phyloP scores from a whole-genome alignment of 2,329 filamentous ascomycete species.

The Rutstroemia sp. region DNA sequence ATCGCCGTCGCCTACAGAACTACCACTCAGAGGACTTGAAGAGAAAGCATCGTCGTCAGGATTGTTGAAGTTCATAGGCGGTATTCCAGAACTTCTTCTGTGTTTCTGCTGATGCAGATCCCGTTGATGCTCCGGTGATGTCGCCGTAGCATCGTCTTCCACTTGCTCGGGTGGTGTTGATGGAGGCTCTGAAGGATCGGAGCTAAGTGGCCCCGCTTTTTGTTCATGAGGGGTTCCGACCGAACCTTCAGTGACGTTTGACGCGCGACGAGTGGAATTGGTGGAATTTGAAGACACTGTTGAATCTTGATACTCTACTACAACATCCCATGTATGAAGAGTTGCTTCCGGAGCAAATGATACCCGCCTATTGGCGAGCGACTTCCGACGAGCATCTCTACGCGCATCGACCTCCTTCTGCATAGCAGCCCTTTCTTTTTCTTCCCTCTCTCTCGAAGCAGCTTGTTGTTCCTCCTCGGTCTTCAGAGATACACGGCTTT shows the following conservation, averaged over 20 bases:
- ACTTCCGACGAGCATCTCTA: conserved; percentile 85
- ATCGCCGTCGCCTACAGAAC: conserved; percentile 38
- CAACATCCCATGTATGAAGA: conserved; percentile 89
- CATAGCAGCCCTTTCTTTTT: conserved; percentile 50
- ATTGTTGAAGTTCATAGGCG: conserved; percentile 56
- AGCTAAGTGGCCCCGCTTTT: conserved; percentile 30
- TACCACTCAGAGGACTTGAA: conserved; percentile 70
- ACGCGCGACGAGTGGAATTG: conserved; percentile 68
- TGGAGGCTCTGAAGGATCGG: conserved; percentile 47
- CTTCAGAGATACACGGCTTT: conserved; percentile 53
- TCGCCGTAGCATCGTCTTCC: conserved; percentile 50
- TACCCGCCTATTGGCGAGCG: conserved; percentile 83
- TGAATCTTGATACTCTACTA: conserved; percentile 80
- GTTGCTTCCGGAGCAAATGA: conserved; percentile 97
- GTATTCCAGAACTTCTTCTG: conserved; percentile 59
- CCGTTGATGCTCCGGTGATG: conserved; percentile 58
- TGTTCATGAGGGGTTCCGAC: conserved; percentile 18
- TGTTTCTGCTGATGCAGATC: conserved; percentile 55
- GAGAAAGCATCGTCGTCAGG: conserved; percentile 61
- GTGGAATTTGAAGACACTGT: conserved; percentile 68
- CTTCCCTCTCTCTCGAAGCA: conserved; percentile 61
- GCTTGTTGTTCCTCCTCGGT: conserved; percentile 66
- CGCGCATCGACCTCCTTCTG: conserved; percentile 61
- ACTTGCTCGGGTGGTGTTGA: conserved; percentile 55
- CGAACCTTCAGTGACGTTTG: conserved; percentile 37